A percentile compares a stretch with the other conserved stretches of the same genome.
These are phyloP conservation scores for Daldinia caldariorum DNA, from an alignment of 495 filamentous ascomycete genomes.

Conservation along the genomic window DNA sequence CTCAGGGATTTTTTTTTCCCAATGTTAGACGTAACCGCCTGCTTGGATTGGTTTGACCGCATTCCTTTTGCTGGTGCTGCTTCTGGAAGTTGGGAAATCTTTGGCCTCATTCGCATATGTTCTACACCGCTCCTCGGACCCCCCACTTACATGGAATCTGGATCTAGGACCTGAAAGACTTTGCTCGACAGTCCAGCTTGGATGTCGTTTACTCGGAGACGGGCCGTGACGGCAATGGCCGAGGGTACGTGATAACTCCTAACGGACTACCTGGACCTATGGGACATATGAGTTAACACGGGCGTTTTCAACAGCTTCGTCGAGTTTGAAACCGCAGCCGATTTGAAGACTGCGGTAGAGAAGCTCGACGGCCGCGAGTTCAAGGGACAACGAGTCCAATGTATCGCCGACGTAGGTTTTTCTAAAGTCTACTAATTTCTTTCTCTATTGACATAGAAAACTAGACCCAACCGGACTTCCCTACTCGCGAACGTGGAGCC, in stretches of 20 bases:
- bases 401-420: constrained; percentile 80
- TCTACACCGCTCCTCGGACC: constrained; percentile 54
- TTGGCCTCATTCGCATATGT: constrained; percentile 56
- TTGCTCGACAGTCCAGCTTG: constrained; percentile 93
- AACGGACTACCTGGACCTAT: neutral
- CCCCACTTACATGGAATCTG: constrained; percentile 66
- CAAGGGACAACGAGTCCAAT: constrained; percentile 84
- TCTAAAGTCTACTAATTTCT: neutral
- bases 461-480: constrained; percentile 69
- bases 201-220: constrained; percentile 99
- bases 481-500: constrained; percentile 72
- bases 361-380: constrained; percentile 93
- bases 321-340: constrained; percentile 92
- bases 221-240: constrained; percentile 88
- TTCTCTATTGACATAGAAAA: constrained; percentile 34
- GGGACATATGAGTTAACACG: constrained; percentile 8
- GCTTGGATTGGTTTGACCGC: constrained; percentile 51
- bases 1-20: constrained; percentile 35
- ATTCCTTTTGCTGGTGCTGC: constrained; percentile 50
- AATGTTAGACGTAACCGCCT: constrained; percentile 40
- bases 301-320: constrained; percentile 74
- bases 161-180: constrained; percentile 98
- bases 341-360: constrained; percentile 89
- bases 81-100: constrained; percentile 54
- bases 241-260: constrained; percentile 73